phyloP scores from a whole-genome alignment of 495 filamentous ascomycete genomes.

The Chaetomidium leptoderma region DNA sequence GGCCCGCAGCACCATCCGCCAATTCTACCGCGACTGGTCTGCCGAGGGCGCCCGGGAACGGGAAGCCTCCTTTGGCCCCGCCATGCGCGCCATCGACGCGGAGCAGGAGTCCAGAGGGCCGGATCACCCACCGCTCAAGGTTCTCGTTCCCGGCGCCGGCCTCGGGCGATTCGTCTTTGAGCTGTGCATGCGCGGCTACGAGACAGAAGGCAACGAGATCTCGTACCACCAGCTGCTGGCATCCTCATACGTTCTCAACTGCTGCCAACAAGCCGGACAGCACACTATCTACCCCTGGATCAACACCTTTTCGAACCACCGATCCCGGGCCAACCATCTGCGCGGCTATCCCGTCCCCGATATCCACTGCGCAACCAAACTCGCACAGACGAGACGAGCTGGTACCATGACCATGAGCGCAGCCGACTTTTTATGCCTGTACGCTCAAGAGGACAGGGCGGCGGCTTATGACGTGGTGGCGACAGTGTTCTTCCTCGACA shows the following conservation, averaged over 20 bases:
- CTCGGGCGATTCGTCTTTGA: conserved; percentile 86
- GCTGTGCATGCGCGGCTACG: conserved; percentile 67
- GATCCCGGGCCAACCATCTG: conserved; percentile 65
- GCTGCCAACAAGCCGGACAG: conserved; percentile 36
- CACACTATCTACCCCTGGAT: conserved; percentile 79
- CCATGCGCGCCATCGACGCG: conserved; percentile 57
- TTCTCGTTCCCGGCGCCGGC: conserved; percentile 87
- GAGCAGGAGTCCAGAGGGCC: conserved; percentile 44
- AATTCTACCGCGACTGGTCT: conserved; percentile 96
- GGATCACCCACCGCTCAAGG: conserved; percentile 46
- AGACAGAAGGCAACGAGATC: conserved; percentile 88
- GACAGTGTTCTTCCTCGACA: conserved; percentile 94
- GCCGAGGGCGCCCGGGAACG: conserved; percentile 70
- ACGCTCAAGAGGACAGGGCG: conserved; percentile 55
- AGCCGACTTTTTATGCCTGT: conserved; percentile 76
- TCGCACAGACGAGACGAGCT: conserved; percentile 35
- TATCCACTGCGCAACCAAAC: conserved; percentile 59
- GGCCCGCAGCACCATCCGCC: conserved; percentile 80
- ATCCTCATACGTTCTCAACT: conserved; percentile 80
- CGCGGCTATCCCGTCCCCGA: conserved; percentile 69
- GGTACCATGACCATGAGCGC: conserved; percentile 81
- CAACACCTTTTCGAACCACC: conserved; percentile 74
- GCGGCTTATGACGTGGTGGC: conserved; percentile 74
- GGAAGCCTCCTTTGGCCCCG: conserved; percentile 65
- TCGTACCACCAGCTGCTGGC: conserved; percentile 90